phyloP scores from a whole-genome alignment of 805 yeast species.

The Candida sakaeoensis region DNA sequence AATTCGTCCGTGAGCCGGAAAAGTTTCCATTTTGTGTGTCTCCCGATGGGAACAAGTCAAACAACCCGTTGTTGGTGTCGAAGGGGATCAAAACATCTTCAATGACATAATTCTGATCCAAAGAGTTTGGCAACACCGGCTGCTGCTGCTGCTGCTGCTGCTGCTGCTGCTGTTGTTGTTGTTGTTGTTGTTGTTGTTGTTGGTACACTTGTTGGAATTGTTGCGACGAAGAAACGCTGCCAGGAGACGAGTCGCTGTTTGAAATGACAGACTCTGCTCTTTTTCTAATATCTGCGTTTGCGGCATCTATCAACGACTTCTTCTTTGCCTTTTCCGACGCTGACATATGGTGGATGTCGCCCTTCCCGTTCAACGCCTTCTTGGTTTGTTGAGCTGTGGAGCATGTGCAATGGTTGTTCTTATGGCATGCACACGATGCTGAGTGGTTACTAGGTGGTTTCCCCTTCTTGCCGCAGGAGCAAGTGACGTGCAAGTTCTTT shows the following conservation, averaged over 20 bases:
- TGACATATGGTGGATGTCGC: conserved; percentile 14
- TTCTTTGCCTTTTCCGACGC: conserved; percentile 15
- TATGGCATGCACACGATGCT: conserved; percentile 36
- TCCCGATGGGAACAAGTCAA: conserved; percentile 22
- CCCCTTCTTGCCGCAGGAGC: conserved; percentile 64
- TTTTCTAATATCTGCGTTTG: conserved; percentile 12
- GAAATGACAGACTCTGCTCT: conserved; percentile 6
- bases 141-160: neutral
- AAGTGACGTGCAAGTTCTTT: conserved; percentile 62
- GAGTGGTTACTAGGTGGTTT: conserved; percentile 36
- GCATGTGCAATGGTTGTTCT: conserved; percentile 40
- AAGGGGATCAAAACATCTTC: conserved; percentile 31
- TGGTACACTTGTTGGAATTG: conserved; percentile 2
- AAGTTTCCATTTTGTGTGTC: neutral
- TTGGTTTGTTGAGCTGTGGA: conserved; percentile 19
- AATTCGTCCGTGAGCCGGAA: neutral
- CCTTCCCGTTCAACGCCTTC: conserved; percentile 8
- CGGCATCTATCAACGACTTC: conserved; percentile 13
- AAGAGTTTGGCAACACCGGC: neutral
- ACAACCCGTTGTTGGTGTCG: conserved; percentile 26
- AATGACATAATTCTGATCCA: conserved; percentile 18
- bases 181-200: conserved; percentile 3
- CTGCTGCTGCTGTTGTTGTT: neutral
- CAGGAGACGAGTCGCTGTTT: conserved; percentile 6
- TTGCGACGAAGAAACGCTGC: conserved; percentile 3